These are phyloP conservation scores for Rosa rugosa DNA, from an alignment of 306 rosid genomes.

Conservation along the genomic window DNA sequence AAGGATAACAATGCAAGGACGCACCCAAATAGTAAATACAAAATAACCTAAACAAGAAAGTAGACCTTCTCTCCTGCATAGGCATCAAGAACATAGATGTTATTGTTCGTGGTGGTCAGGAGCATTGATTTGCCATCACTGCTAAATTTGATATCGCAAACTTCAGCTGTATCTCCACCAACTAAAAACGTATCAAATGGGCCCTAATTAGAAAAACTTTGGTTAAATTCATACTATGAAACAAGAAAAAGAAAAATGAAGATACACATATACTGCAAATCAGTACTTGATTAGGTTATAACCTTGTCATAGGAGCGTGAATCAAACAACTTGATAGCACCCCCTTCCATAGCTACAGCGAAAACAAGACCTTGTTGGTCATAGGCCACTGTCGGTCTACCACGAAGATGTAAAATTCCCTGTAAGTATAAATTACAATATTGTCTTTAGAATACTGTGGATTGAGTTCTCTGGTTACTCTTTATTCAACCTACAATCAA, in stretches of 20 bases:
- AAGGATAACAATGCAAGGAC: background rate
- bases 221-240: constrained; percentile 23
- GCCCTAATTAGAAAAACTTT: constrained; percentile 55
- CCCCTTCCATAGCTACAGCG: constrained; percentile 99
- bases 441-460: background rate
- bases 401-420: constrained; percentile 91
- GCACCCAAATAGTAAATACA: background rate
- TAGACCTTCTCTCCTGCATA: constrained; percentile 91
- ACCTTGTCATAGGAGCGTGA: constrained; percentile 99
- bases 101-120: constrained; percentile 81
- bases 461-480: background rate
- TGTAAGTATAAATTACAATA: constrained; percentile 56
- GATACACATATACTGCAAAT: constrained; percentile 13
- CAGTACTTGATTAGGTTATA: constrained; percentile 23
- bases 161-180: constrained; percentile 97
- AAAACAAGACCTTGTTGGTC: constrained; percentile 99
- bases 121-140: constrained; percentile 97
- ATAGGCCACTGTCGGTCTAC: constrained; percentile 95
- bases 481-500: background rate
- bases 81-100: constrained; percentile 91
- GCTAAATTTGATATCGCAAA: constrained; percentile 95
- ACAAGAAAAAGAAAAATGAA: background rate
- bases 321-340: constrained; percentile 93
- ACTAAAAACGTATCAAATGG: constrained; percentile 97
- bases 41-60: constrained; percentile 16